Base-by-base conservation (phyloP, 805 yeast genomes). In the Danielia oregonensis region DNA sequence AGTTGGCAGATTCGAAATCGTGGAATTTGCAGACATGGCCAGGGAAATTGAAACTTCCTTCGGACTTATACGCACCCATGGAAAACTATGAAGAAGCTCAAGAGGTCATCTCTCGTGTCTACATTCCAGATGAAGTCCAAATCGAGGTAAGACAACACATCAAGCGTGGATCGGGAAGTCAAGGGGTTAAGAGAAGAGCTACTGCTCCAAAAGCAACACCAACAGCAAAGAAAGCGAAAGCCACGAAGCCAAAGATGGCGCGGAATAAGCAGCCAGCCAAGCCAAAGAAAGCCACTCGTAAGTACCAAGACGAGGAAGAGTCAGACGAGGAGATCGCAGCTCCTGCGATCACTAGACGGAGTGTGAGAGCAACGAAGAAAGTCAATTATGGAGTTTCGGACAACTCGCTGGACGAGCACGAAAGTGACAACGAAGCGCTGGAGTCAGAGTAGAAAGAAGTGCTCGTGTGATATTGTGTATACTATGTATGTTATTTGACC, bases 21-120 rank as follows among this genome's bases (percentile, higher is more conserved):
- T 86, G 95, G 95, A 72, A 73, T 15, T 65, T 84, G 36, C 74
- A 80, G 16, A 78, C 88, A 0, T 88, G 89, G 78, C 94, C 95
- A 0, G 94, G 91, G 1, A 83, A 81, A 48, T 56, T 83, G 12
- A 74, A 76, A 13, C 55, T 87, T 13, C 81, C 91, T 0, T 59
- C 69, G n/a, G 96, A 87, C 51, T 53, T 85, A 6, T 86, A 72
- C 57, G 61, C 68, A n/a, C 76, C 84, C 1, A 76, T 82, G 68
- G 63, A 65, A 6, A 65, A 74, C n/a, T 52, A 74, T 2, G 60
- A 65, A 11, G 82, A 78, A 40, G 82, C 86, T 2, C 82, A 78
- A 40, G 59, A 55, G 10, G 63, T 79, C 14, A 70, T 79, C 0
- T 65, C 76, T 3, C 75, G 64, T 13, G 70, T 76, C 2, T 86